A percentile compares a stretch with the other conserved stretches of the same genome.
phyloP scores from a whole-genome alignment of 257 asterid genomes.

The Thymus mandschuricus region DNA sequence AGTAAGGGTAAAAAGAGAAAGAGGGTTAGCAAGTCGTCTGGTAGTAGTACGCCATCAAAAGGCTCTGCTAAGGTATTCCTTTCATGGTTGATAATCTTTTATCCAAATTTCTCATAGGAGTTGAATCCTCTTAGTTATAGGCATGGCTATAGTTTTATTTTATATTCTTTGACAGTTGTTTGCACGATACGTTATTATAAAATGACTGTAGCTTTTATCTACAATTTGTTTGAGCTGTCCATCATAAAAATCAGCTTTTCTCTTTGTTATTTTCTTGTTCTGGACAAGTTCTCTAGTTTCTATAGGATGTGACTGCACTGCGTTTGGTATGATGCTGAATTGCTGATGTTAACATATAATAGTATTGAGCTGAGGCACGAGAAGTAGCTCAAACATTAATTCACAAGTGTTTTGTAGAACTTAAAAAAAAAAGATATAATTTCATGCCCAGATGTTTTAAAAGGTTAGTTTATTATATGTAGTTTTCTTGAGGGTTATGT shows the following conservation, averaged over 20 bases:
- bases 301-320: too few relatives aligned
- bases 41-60: conserved; percentile 54
- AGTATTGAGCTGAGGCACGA: not conserved
- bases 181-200: not conserved
- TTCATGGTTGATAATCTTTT: conserved; percentile 1
- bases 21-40: conserved; percentile 61
- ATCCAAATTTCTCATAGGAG: not conserved
- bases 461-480: not conserved
- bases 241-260: too few relatives aligned
- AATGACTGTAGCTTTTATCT: not conserved
- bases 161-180: not conserved
- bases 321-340: too few relatives aligned
- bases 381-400: conserved; percentile 3
- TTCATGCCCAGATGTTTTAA: conserved; percentile 3
- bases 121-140: conserved; percentile 11
- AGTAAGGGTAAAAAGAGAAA: conserved; percentile 77
- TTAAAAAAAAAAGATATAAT: not conserved
- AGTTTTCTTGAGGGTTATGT: conserved; percentile 17
- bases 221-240: too few relatives aligned
- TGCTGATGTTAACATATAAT: too few relatives aligned
- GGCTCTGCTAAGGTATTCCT: conserved; percentile 62
- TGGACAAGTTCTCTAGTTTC: too few relatives aligned
- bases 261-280: too few relatives aligned
- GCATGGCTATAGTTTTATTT: too few relatives aligned
- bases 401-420: not conserved